Base-by-base conservation (phyloP, 768 basidiomycete species). In the Pulveroboletus sp. region DNA sequence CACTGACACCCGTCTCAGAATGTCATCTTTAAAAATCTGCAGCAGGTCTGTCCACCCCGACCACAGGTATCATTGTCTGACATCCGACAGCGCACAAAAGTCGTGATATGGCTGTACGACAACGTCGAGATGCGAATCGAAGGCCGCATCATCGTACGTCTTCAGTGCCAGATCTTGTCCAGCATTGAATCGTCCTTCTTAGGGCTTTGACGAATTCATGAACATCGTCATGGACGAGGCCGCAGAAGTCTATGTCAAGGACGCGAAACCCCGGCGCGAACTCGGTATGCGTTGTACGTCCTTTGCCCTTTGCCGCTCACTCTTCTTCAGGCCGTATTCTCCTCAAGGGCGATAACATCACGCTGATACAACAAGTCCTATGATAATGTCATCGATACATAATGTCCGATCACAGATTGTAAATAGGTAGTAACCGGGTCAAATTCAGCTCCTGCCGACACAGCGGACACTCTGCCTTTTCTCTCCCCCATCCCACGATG, bases 201-300 rank as follows among this genome's bases (percentile, higher is more conserved):
- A 97, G 95, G 94, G 95, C 34, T 99, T 99, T 61, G 95, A 99
- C 65, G 95, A 99, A 69, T 99, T 97, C 72, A 99, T 99, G 95
- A 99, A 99, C 65, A 72, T 99, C 26, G 90, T 97, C 30, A 72
- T 99, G 20, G 95, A 99, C 59, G 90, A 96, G 42, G 92, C 94
- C 37, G 80, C 82, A 44, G 95, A 99, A 68, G 85, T 96, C 11
- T 95, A 82, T 63, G 83, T 93, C 42, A 92, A 93, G 67, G 92
- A 91, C 53, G 84, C 81, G 46, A 89, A 93, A 71, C 88, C 91
- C 38, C 76, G 87, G 60, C 74, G 83, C 70, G 83, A 91, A 54
- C 75, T 98, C 34, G 94, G 93, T 93, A 56, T 48, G 81, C 69
- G 35, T 39, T 35, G n/a, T 19, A 44, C 43, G 45, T 51, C 17